phyloP scores from a whole-genome alignment of 148 eudicot species.

The Silene latifolia region DNA sequence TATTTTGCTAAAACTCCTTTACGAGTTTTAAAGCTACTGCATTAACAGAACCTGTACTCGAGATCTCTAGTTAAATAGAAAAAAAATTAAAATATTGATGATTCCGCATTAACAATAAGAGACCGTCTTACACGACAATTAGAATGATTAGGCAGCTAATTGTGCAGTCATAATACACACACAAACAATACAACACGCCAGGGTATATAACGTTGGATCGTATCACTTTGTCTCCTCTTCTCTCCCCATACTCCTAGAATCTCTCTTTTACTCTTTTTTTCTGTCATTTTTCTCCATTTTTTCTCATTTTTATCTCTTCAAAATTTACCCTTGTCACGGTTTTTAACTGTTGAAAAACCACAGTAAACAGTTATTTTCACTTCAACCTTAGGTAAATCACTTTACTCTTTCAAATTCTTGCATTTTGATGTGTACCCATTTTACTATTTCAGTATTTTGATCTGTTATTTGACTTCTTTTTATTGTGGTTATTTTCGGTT shows the following conservation, averaged over 20 bases:
- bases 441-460: background rate
- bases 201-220: slow-evolving; percentile 11
- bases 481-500: background rate
- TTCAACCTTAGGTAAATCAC: background rate
- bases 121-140: too few relatives aligned
- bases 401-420: background rate
- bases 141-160: background rate
- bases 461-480: background rate
- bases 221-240: slow-evolving; percentile 6
- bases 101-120: too few relatives aligned
- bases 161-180: background rate
- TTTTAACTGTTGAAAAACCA: background rate
- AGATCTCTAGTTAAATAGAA: too few relatives aligned
- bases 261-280: slow-evolving; percentile 15
- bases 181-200: background rate
- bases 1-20: too few relatives aligned
- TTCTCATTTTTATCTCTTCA: background rate
- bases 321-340: background rate
- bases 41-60: too few relatives aligned
- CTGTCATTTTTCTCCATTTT: background rate
- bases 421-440: background rate
- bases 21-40: too few relatives aligned
- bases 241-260: slow-evolving; percentile 20
- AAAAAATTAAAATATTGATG: too few relatives aligned
- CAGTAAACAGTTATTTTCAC: background rate